phyloP scores from a whole-genome alignment of 345 rosid genomes.

The Boechera divaricarpa region DNA sequence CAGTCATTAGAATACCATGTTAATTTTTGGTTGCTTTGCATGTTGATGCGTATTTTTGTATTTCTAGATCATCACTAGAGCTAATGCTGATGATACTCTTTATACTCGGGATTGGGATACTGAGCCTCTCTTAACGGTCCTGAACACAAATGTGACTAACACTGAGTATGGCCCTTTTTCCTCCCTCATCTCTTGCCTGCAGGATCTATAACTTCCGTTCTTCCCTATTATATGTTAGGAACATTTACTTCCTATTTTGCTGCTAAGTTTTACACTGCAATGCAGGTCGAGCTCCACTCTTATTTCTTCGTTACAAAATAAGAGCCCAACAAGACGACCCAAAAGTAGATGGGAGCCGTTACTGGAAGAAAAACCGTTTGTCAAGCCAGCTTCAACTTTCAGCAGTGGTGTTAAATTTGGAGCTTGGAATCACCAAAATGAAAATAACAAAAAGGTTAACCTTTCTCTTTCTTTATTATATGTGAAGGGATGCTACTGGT shows the following conservation, averaged over 20 bases:
- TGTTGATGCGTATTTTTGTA: slow-evolving; percentile 31
- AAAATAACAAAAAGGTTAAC: slow-evolving; percentile 67
- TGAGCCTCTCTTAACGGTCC: slow-evolving; percentile 77
- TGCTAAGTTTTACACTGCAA: slow-evolving; percentile 34
- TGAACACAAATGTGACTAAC: slow-evolving; percentile 47
- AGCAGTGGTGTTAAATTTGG: slow-evolving; percentile 59
- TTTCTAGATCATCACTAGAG: slow-evolving; percentile 71
- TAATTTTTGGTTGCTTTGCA: slow-evolving; percentile 13
- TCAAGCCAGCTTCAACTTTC: slow-evolving; percentile 50
- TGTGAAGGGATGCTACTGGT: slow-evolving; percentile 14
- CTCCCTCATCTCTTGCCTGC: slow-evolving; percentile 18
- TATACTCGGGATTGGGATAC: slow-evolving; percentile 79
- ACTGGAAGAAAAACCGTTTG: slow-evolving; percentile 64
- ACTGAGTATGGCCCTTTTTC: slow-evolving; percentile 60
- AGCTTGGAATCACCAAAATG: slow-evolving; percentile 57
- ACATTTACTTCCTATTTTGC: slow-evolving; percentile 28
- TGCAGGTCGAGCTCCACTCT: slow-evolving; percentile 49
- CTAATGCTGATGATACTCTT: slow-evolving; percentile 73
- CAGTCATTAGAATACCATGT: background rate
- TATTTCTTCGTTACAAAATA: slow-evolving; percentile 51
- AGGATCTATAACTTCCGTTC: slow-evolving; percentile 18
- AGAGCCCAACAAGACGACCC: slow-evolving; percentile 74
- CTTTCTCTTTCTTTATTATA: slow-evolving; percentile 14
- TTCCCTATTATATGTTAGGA: slow-evolving; percentile 25
- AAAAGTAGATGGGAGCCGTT: slow-evolving; percentile 99